Conservation (phyloP, 1,284 basidiomycete genomes). For the Sporisorium graminicola region DNA sequence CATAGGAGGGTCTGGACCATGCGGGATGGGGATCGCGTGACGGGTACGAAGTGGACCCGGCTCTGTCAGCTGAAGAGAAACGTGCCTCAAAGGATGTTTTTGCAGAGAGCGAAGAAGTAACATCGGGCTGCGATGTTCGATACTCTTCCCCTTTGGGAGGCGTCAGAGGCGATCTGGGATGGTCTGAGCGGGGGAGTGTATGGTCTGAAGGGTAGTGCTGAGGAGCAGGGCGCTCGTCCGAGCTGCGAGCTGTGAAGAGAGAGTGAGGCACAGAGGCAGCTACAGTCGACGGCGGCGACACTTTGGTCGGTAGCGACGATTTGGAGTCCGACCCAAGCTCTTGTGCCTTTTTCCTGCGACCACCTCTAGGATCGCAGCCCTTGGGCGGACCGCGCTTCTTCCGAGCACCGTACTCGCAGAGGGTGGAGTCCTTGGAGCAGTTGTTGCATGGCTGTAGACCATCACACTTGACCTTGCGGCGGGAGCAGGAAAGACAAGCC, state of each 20-base stretch:
- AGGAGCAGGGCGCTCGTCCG: background rate
- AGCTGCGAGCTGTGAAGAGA: background rate
- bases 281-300: slow-evolving; percentile 3
- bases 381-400: slow-evolving; percentile 54
- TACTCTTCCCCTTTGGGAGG: background rate
- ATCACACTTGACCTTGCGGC: slow-evolving; percentile 53
- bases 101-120: slow-evolving; percentile 13
- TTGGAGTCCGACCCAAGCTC: slow-evolving; percentile 2
- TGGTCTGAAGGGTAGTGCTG: background rate
- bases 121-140: slow-evolving; percentile 5
- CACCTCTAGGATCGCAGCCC: slow-evolving; percentile 44
- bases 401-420: slow-evolving; percentile 42
- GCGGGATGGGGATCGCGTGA: slow-evolving; percentile 4
- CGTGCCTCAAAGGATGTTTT: slow-evolving; percentile 15
- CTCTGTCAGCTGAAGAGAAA: slow-evolving; percentile 3
- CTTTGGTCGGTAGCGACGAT: slow-evolving; percentile 1
- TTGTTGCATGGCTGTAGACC: slow-evolving; percentile 47
- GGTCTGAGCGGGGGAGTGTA: background rate
- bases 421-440: slow-evolving; percentile 27
- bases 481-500: slow-evolving; percentile 45
- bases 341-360: slow-evolving; percentile 35
- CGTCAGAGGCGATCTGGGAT: background rate
- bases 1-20: slow-evolving; percentile 13
- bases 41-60: background rate
- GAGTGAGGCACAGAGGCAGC: background rate